phyloP scores from a whole-genome alignment of 306 rosid genomes.

The Pyrus pyrifolia region DNA sequence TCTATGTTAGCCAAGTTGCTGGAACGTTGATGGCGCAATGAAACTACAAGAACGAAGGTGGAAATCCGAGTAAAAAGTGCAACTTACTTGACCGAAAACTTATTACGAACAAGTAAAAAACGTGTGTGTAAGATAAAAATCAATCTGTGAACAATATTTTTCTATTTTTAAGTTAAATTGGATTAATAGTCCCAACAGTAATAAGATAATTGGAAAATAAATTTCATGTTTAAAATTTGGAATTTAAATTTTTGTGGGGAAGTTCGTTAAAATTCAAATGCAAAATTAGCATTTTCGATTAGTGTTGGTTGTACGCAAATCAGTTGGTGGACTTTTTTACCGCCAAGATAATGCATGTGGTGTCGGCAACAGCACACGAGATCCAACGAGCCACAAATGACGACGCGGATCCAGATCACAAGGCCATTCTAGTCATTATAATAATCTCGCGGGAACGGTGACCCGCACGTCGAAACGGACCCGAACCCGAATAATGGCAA shows the following conservation, averaged over 20 bases:
- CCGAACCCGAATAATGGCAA: not conserved
- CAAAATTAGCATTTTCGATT: too few species aligned
- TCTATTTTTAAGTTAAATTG: too few species aligned
- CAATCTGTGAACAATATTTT: too few species aligned
- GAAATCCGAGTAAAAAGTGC: not conserved
- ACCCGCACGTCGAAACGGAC: not conserved
- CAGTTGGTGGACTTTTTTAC: not conserved
- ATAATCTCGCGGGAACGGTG: not conserved
- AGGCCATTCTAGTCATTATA: not conserved
- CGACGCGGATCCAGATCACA: not conserved
- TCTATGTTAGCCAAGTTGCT: not conserved
- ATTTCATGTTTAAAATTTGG: fast-evolving
- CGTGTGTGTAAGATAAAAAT: too few species aligned
- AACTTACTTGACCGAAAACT: not conserved
- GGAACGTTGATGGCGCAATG: not conserved
- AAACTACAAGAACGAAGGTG: not conserved
- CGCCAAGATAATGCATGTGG: constrained; percentile 7
- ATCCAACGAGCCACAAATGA: not conserved
- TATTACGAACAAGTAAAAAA: too few species aligned
- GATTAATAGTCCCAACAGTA: too few species aligned
- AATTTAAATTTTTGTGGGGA: fast-evolving
- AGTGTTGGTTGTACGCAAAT: not conserved
- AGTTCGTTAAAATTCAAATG: too few species aligned
- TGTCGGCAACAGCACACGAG: not conserved
- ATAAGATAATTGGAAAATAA: too few species aligned